Evolutionary conservation across 1,139 yeast species (phyloP).

Genomic region (Yarrowia galli): DNA sequence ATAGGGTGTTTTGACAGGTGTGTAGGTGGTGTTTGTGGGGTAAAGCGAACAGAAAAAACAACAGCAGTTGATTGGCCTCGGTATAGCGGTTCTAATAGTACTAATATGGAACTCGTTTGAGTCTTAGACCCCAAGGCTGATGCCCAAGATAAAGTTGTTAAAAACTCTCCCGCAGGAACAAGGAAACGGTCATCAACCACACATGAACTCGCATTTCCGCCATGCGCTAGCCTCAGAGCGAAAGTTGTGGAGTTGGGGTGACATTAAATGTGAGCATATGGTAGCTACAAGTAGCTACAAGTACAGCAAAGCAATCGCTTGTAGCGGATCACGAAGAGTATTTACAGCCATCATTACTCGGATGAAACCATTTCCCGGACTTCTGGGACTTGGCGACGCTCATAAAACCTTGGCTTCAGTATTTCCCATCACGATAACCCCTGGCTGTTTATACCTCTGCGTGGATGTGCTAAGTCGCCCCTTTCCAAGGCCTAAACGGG

Average conservation of each 20-base stretch:
- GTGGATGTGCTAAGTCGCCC: not conserved
- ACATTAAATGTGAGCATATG: not conserved
- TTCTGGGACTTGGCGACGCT: too few species aligned
- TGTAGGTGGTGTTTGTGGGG: too few species aligned
- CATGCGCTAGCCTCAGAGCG: not conserved
- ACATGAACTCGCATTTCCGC: constrained; percentile 13
- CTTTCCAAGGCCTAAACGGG: not conserved
- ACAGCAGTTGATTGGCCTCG: not conserved
- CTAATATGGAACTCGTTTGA: not conserved
- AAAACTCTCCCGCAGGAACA: not conserved
- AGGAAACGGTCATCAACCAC: constrained; percentile 11
- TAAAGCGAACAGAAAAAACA: not conserved
- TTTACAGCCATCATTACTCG: too few species aligned
- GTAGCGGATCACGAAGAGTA: too few species aligned
- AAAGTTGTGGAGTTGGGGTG: not conserved
- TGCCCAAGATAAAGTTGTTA: not conserved
- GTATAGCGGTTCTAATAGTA: not conserved
- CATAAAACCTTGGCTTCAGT: not conserved
- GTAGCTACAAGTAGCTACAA: too few species aligned
- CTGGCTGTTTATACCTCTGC: not conserved
- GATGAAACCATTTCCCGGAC: too few species aligned
- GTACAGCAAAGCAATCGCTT: too few species aligned
- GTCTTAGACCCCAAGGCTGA: not conserved
- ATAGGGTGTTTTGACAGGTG: not conserved
- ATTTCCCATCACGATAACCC: constrained; percentile 1